Evolutionary conservation across 805 yeast genomes (phyloP).

Genomic region (Cyberlindnera maritima): DNA sequence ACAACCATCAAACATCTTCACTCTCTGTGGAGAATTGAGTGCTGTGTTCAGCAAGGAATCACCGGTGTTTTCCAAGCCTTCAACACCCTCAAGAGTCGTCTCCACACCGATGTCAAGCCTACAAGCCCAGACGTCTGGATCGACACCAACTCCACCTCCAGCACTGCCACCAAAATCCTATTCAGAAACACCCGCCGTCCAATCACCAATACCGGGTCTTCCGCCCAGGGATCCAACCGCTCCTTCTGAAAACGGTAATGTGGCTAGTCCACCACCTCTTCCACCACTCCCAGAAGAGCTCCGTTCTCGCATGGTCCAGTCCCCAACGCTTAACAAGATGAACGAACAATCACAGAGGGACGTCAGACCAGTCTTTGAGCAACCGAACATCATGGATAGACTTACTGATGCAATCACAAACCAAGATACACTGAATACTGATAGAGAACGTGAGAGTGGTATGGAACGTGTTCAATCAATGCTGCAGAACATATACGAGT

Average conservation of each 20-base stretch:
- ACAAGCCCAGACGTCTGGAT: not conserved
- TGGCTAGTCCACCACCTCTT: constrained; percentile 31
- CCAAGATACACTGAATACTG: not conserved
- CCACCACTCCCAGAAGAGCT: constrained; percentile 39
- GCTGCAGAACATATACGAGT: constrained; percentile 24
- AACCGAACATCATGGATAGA: constrained; percentile 27
- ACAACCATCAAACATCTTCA: constrained; percentile 45
- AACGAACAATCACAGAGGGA: constrained; percentile 10
- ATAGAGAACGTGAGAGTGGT: constrained; percentile 10
- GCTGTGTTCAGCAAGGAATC: constrained; percentile 39
- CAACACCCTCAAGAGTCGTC: constrained; percentile 3
- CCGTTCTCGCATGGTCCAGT: constrained; percentile 16
- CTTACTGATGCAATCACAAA: constrained; percentile 1
- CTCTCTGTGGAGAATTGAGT: constrained; percentile 30
- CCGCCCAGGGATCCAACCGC: constrained; percentile 8
- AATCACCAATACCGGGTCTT: constrained; percentile 9
- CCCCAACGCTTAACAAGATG: constrained; percentile 17
- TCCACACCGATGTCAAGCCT: constrained; percentile 11
- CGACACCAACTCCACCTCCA: constrained; percentile 20
- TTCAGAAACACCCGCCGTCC: not conserved
- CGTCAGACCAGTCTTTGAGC: constrained; percentile 10
- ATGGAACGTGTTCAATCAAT: constrained; percentile 18
- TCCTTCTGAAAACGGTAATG: not conserved
- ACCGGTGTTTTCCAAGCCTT: constrained; percentile 42
- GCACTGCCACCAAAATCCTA: constrained; percentile 35